Evolutionary conservation across 768 basidiomycete genomes (phyloP).

Genomic region (Kwoniella mangroviensis): DNA sequence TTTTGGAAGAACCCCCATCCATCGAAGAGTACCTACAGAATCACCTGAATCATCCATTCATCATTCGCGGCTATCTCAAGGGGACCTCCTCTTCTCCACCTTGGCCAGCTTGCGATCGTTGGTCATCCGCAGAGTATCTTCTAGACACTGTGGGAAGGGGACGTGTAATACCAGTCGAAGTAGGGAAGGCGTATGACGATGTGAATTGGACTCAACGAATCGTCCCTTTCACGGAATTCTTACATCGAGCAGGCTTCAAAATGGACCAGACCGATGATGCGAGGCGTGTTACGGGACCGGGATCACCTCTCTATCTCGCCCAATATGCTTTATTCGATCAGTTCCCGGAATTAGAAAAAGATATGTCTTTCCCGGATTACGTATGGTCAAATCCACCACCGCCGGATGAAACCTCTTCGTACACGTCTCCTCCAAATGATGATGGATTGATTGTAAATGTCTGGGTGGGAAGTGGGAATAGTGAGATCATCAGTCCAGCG

Average conservation of each 20-base stretch:
- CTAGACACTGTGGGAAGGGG: slow-evolving; percentile 73
- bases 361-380: slow-evolving; percentile 86
- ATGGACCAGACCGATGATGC: background rate
- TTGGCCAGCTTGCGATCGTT: slow-evolving; percentile 83
- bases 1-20: slow-evolving; percentile 64
- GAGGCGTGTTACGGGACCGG: background rate
- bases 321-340: slow-evolving; percentile 86
- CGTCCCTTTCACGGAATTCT: slow-evolving; percentile 76
- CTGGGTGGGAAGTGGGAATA: slow-evolving; percentile 61
- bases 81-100: slow-evolving; percentile 6
- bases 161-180: slow-evolving; percentile 85
- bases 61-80: slow-evolving; percentile 65
- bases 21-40: slow-evolving; percentile 64
- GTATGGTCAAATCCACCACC: slow-evolving; percentile 69
- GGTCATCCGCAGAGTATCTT: slow-evolving; percentile 75
- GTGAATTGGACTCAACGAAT: slow-evolving; percentile 81
- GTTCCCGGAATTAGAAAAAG: slow-evolving; percentile 75
- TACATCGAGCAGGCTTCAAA: slow-evolving; percentile 60
- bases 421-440: slow-evolving; percentile 69
- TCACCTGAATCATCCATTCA: slow-evolving; percentile 68
- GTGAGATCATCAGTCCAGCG: slow-evolving; percentile 80
- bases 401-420: slow-evolving; percentile 62
- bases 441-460: slow-evolving; percentile 54
- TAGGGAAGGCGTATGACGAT: slow-evolving; percentile 80
- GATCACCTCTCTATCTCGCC: slow-evolving; percentile 72